Evolutionary conservation across 2,329 filamentous ascomycete species (phyloP).

Genomic region (Hymenoscyphus scutula): DNA sequence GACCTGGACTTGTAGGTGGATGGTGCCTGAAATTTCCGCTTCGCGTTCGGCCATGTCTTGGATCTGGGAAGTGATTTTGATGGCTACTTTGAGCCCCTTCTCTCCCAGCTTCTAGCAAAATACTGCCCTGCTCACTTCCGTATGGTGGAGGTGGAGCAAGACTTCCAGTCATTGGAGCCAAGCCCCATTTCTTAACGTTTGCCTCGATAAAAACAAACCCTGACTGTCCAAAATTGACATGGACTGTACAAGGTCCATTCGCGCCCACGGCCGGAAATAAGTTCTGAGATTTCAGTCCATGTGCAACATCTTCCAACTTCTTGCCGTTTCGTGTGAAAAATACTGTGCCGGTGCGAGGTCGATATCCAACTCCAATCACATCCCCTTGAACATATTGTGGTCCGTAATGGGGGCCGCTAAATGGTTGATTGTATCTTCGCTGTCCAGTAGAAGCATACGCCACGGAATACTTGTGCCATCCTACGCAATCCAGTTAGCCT

Average conservation of each 20-base stretch:
- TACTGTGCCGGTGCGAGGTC: conserved; percentile 87
- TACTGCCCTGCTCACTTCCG: conserved; percentile 94
- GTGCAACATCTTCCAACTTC: conserved; percentile 89
- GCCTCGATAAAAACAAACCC: conserved; percentile 99
- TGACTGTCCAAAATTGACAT: conserved; percentile 97
- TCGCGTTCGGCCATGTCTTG: conserved; percentile 65
- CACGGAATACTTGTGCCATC: conserved; percentile 88
- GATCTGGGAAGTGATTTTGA: conserved; percentile 40
- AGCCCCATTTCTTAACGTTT: conserved; percentile 99
- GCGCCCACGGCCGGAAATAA: conserved; percentile 98
- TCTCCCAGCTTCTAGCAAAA: conserved; percentile 80
- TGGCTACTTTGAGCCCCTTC: conserved; percentile 50
- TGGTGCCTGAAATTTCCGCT: conserved; percentile 75
- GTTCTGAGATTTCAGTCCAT: conserved; percentile 91
- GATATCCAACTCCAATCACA: conserved; percentile 92
- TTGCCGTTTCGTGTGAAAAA: conserved; percentile 99
- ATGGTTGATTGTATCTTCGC: conserved; percentile 90
- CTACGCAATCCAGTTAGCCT: conserved; percentile 43
- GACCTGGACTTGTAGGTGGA: conserved; percentile 80
- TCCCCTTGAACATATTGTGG: conserved; percentile 88
- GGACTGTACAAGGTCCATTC: conserved; percentile 86
- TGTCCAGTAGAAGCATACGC: conserved; percentile 87
- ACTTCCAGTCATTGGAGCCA: conserved; percentile 93
- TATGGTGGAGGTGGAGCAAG: conserved; percentile 94
- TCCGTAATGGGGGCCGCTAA: conserved; percentile 74